These are phyloP conservation scores for Amesomyces nigricolor DNA, from an alignment of 2,329 filamentous ascomycete species.

Conservation along the genomic window DNA sequence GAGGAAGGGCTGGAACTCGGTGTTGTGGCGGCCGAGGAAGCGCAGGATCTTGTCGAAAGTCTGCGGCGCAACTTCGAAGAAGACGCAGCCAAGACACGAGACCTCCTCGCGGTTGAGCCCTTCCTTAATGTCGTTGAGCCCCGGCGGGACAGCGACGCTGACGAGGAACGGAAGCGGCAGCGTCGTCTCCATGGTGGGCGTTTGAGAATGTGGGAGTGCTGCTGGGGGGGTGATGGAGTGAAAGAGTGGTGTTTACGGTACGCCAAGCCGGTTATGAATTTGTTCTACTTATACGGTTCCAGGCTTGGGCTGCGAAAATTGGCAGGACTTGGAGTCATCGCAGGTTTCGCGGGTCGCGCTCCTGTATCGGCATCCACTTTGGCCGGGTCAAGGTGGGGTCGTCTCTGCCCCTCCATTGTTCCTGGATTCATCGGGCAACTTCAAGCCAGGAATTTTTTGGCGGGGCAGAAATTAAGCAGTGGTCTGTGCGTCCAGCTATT, in stretches of 20 bases:
- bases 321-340: slow-evolving; percentile 7
- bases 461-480: slow-evolving; percentile 22
- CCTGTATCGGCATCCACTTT: slow-evolving; percentile 24
- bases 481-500: slow-evolving; percentile 18
- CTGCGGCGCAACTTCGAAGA: slow-evolving; percentile 45
- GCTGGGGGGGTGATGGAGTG: background rate
- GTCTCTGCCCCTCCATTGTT: slow-evolving; percentile 16
- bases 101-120: slow-evolving; percentile 54
- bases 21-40: slow-evolving; percentile 46
- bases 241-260: background rate
- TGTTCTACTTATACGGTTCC: background rate
- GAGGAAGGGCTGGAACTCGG: slow-evolving; percentile 61
- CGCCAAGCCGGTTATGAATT: background rate
- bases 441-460: slow-evolving; percentile 5
- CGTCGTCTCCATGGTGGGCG: slow-evolving; percentile 53
- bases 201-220: background rate
- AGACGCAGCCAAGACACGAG: slow-evolving; percentile 53
- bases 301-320: slow-evolving; percentile 10
- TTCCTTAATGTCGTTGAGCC: slow-evolving; percentile 41
- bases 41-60: slow-evolving; percentile 39
- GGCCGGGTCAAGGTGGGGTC: slow-evolving; percentile 20
- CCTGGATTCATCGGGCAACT: background rate
- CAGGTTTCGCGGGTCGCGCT: slow-evolving; percentile 11
- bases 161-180: slow-evolving; percentile 59
- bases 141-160: slow-evolving; percentile 48